Evolutionary conservation across 805 yeast species (phyloP), one percentile per base, ranked within the genome.

Genomic region (Barnettozyma populi): DNA sequence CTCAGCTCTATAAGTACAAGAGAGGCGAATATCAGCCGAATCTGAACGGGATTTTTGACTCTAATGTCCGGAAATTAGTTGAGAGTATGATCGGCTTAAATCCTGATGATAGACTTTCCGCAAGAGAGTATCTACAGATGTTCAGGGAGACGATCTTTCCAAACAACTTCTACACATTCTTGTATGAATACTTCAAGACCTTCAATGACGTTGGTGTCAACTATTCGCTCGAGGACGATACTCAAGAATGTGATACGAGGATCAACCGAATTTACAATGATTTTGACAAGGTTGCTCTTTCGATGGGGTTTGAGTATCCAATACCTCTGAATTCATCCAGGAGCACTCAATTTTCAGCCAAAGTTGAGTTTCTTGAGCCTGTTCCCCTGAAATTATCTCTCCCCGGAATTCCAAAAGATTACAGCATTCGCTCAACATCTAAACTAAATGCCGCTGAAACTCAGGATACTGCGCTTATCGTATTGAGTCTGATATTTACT

Each of bases 1-100:
- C 98, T 0, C 96, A 90, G 59, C 69, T 90, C 51, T 92, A 87
- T 71, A 86, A 83, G 64, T 94, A 85, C 65, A 83, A 83, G 57
- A 78, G 77, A 49, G 76, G 80, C 2, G 90, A 85, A 50, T 82
- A 75, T 58, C 62, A 63, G 19, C 95, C 96, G 0, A 80, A 80
- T 47, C 63, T 87, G 41, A 72, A 75, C 7, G 73, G 74, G 2
- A 76, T 87, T 19, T 72, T 72, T 14, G 81, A 82, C 53, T 52
- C 59, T 0, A 56, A 70, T 21, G 71, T 88, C 2, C 73, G 76
- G 50, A 70, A 73, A 27, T 62, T 94, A 54, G 77, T 90, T 2
- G 52, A 61, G 40, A 74, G 76, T 50, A 82, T 94, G 84, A 79
- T 88, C 10, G 64, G 71, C 38, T 60, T 82, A 19, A 73, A 86